A percentile compares a stretch with the other conserved stretches of the same genome.
Evolutionary conservation across 345 rosid species (phyloP).

Genomic region (Populus davidiana): DNA sequence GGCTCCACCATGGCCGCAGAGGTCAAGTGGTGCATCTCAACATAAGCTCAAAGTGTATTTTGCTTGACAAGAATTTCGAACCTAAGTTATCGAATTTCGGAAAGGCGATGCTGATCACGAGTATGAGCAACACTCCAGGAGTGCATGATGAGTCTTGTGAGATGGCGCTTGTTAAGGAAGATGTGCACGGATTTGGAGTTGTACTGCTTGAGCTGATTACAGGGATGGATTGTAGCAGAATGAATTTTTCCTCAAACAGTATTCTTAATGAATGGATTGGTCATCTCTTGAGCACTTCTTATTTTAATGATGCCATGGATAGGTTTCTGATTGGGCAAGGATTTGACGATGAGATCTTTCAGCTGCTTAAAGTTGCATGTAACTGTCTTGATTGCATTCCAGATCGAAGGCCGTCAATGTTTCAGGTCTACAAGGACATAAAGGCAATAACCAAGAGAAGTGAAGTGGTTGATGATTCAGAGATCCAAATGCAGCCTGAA

Average conservation of each 20-base stretch:
- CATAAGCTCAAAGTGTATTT: conserved; percentile 13
- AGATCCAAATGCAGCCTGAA: neutral
- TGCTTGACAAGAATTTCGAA: conserved; percentile 19
- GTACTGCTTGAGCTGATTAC: neutral
- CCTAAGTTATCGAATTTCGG: conserved; percentile 25
- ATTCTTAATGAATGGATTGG: conserved; percentile 4
- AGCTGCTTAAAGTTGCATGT: too few species aligned
- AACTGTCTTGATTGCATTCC: too few species aligned
- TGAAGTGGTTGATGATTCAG: neutral
- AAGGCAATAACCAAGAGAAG: neutral
- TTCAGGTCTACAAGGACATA: too few species aligned
- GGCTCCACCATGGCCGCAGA: conserved; percentile 27
- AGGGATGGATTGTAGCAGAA: conserved; percentile 16
- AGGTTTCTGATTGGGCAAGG: too few species aligned
- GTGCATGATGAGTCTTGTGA: conserved; percentile 16
- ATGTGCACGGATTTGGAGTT: too few species aligned
- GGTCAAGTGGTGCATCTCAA: conserved; percentile 14
- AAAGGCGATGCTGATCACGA: neutral
- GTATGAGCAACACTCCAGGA: neutral
- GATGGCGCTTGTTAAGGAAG: too few species aligned
- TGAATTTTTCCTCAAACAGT: neutral
- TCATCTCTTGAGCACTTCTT: neutral
- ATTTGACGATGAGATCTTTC: too few species aligned
- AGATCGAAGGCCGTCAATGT: too few species aligned
- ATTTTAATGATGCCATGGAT: too few species aligned